Percentiles rank a stretch among this genome's conserved stretches.
phyloP scores from a whole-genome alignment of 345 rosid species.

The Hirschfeldia incana region DNA sequence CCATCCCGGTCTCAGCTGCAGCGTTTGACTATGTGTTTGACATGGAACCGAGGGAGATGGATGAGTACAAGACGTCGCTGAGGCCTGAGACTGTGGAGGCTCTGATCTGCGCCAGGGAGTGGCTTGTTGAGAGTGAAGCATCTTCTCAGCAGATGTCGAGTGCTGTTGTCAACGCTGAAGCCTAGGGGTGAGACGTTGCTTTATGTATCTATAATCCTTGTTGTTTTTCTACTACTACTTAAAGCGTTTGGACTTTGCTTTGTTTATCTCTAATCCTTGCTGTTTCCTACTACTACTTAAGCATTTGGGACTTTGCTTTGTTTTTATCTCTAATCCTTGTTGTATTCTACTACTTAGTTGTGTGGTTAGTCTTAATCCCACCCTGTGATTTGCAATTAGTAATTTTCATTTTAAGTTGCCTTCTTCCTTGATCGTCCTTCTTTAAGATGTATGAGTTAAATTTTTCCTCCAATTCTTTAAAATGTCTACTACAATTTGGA shows the following conservation, averaged over 20 bases:
- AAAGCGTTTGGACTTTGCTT: neutral
- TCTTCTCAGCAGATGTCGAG: constrained; percentile 38
- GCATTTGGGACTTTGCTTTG: neutral
- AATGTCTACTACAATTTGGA: neutral
- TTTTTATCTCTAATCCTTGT: neutral
- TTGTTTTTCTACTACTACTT: constrained; percentile 9
- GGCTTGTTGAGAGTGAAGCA: constrained; percentile 57
- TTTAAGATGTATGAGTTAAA: neutral
- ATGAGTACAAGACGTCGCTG: constrained; percentile 65
- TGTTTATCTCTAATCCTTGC: neutral
- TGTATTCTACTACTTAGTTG: neutral
- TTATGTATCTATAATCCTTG: constrained; percentile 1
- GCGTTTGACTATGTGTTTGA: constrained; percentile 61
- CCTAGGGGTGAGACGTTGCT: constrained; percentile 36
- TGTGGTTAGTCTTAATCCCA: neutral
- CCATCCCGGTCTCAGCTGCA: constrained; percentile 61
- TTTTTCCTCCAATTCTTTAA: neutral
- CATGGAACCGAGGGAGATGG: constrained; percentile 55
- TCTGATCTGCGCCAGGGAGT: constrained; percentile 81
- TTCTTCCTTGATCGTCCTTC: neutral
- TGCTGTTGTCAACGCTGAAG: constrained; percentile 60
- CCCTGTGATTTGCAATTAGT: neutral
- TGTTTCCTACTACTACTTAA: neutral
- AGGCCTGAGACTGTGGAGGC: constrained; percentile 92
- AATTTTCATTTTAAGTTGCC: neutral